These are phyloP conservation scores for Gelatoporia subvermispora DNA, from an alignment of 768 basidiomycete species.

Conservation along the genomic window DNA sequence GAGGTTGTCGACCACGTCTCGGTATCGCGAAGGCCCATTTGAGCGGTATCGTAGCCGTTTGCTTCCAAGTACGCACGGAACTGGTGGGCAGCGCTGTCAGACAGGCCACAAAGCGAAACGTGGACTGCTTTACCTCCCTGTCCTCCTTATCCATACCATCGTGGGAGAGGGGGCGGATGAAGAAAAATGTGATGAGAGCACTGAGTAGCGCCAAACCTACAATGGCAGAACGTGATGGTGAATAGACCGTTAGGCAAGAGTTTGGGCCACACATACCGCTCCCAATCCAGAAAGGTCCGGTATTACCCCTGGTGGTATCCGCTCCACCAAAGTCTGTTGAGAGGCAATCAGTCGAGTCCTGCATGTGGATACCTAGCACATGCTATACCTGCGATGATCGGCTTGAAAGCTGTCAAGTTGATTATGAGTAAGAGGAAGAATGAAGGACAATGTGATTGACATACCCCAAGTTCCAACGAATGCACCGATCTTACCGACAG, in stretches of 20 bases:
- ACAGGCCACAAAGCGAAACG: background rate
- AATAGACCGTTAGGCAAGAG: background rate
- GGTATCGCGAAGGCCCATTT: constrained; percentile 54
- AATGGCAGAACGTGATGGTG: background rate
- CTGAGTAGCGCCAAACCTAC: constrained; percentile 70
- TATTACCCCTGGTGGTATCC: constrained; percentile 51
- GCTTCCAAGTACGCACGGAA: constrained; percentile 81
- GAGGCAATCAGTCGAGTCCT: background rate
- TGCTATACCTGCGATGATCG: constrained; percentile 51
- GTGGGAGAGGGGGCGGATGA: constrained; percentile 66
- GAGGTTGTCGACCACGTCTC: constrained; percentile 15
- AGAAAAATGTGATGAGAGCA: constrained; percentile 65
- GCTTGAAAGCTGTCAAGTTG: constrained; percentile 48
- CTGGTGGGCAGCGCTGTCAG: constrained; percentile 25
- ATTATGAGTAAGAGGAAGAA: no score
- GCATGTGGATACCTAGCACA: background rate
- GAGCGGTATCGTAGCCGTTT: constrained; percentile 73
- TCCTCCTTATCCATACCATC: constrained; percentile 84
- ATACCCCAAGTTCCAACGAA: constrained; percentile 78
- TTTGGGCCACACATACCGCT: constrained; percentile 41
- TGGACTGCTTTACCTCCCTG: constrained; percentile 38
- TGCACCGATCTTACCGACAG: constrained; percentile 80
- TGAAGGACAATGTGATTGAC: no score
- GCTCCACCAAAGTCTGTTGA: constrained; percentile 56
- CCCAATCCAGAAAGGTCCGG: constrained; percentile 87